A percentile compares a stretch with the other conserved stretches of the same genome.
These are phyloP conservation scores for Coemansia sp. DNA, from an alignment of 192 early-diverging fungal genomes.

Conservation along the genomic window DNA sequence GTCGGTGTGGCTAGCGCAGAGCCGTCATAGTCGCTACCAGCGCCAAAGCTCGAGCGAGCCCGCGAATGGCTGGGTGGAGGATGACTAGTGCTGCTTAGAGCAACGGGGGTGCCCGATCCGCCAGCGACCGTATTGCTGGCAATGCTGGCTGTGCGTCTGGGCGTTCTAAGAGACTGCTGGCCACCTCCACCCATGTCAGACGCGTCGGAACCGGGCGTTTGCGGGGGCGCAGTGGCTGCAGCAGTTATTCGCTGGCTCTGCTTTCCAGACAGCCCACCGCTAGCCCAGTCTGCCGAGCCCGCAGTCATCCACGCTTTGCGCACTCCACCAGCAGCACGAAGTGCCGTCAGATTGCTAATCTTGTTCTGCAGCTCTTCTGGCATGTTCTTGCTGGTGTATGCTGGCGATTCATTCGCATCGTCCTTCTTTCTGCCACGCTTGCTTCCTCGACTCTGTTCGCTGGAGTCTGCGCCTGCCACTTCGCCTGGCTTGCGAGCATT, in stretches of 20 bases:
- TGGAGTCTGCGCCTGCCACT: conserved; percentile 24
- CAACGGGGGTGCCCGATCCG: neutral
- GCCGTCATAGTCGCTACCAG: conserved; percentile 29
- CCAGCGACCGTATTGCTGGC: neutral
- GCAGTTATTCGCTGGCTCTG: neutral
- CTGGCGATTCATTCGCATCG: conserved; percentile 25
- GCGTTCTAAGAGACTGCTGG: conserved; percentile 4
- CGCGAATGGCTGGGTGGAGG: conserved; percentile 22
- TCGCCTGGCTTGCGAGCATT: neutral
- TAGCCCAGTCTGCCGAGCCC: conserved; percentile 24
- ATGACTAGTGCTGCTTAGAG: neutral
- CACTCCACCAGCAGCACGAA: conserved; percentile 56
- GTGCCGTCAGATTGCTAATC: conserved; percentile 60
- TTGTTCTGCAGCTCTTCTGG: conserved; percentile 54
- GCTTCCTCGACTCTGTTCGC: conserved; percentile 22
- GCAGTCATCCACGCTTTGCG: conserved; percentile 61
- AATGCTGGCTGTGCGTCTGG: conserved; percentile 18
- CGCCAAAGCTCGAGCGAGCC: conserved; percentile 25
- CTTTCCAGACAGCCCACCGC: conserved; percentile 3
- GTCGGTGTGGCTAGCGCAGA: conserved; percentile 16
- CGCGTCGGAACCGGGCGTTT: too few species aligned
- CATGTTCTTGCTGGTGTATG: conserved; percentile 53
- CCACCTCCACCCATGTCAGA: neutral
- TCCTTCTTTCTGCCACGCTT: conserved; percentile 54
- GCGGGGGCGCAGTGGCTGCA: too few species aligned